Conservation (phyloP, 2,329 filamentous ascomycete genomes). For the Fusarium proliferatum region DNA sequence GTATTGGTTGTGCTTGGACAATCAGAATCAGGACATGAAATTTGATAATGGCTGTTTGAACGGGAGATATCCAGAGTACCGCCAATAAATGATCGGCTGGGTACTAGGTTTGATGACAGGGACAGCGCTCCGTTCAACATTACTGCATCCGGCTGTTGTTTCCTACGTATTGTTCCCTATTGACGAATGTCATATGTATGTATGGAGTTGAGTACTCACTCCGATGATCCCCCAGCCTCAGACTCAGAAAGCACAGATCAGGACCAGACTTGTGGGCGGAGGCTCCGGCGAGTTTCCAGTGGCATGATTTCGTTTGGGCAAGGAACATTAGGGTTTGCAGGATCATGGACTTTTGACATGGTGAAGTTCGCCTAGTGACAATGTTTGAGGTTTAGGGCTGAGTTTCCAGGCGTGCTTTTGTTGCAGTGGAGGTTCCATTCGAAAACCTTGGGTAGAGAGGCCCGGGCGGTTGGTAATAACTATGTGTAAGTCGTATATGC, state of each 20-base stretch:
- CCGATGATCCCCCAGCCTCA: not conserved
- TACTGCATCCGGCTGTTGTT: slow-evolving; percentile 4
- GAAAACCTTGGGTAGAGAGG: not conserved
- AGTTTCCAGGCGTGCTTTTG: not conserved
- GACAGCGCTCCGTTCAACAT: slow-evolving; percentile 20
- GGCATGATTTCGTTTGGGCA: slow-evolving; percentile 2
- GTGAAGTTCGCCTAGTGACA: not conserved
- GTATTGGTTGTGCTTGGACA: not conserved
- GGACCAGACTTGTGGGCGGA: not conserved
- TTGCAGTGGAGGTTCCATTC: not conserved
- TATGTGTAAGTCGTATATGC: slow-evolving; percentile 3
- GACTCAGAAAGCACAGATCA: slow-evolving; percentile 4
- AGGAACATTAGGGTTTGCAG: not conserved
- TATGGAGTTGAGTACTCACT: not conserved
- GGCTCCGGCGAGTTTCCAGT: not conserved
- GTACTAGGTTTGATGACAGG: not conserved
- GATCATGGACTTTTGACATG: not conserved
- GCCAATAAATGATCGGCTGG: not conserved
- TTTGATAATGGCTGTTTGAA: slow-evolving; percentile 12
- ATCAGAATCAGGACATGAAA: not conserved
- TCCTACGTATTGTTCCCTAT: slow-evolving; percentile 9
- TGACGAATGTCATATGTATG: slow-evolving; percentile 17
- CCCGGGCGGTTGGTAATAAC: slow-evolving; percentile 13
- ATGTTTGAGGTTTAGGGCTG: slow-evolving; percentile 9
- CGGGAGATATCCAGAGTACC: not conserved